A percentile compares a stretch with the other conserved stretches of the same genome.
Conservation (phyloP, 129 eudicot genomes). For the Flaveria brownii region DNA sequence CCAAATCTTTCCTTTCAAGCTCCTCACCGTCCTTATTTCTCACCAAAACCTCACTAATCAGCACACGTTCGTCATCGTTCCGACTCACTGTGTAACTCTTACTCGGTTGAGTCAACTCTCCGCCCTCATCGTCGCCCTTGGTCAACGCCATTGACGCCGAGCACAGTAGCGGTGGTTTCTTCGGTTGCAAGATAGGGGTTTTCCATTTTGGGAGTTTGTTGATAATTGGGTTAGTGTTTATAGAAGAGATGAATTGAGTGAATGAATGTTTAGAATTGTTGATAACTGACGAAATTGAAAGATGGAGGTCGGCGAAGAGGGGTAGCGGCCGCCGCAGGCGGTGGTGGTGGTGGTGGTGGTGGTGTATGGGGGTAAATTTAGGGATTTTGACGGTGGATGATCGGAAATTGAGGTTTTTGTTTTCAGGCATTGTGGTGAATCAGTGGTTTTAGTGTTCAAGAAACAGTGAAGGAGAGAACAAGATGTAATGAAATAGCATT, state of each 20-base stretch:
- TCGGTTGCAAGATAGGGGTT: conserved; percentile 24
- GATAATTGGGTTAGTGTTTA: conserved; percentile 17
- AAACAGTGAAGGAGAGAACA: too few species aligned
- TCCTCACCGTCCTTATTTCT: conserved; percentile 94
- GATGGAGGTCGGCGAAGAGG: conserved; percentile 41
- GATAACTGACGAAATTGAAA: conserved; percentile 34
- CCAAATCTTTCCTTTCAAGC: conserved; percentile 93
- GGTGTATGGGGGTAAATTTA: conserved; percentile 25
- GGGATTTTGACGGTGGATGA: conserved; percentile 64
- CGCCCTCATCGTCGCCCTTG: conserved; percentile 42
- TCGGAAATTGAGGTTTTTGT: conserved; percentile 51
- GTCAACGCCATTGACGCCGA: conserved; percentile 57
- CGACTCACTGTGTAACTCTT: conserved; percentile 38
- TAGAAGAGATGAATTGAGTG: conserved; percentile 41
- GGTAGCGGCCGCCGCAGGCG: conserved; percentile 16
- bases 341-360: conserved; percentile 19
- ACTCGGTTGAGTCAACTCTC: conserved; percentile 31
- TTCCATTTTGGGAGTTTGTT: conserved; percentile 29
- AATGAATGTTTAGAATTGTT: conserved; percentile 38
- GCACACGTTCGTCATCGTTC: conserved; percentile 76
- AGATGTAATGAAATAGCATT: too few species aligned
- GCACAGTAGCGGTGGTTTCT: conserved; percentile 38
- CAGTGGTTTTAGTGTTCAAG: neutral
- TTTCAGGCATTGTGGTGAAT: conserved; percentile 52
- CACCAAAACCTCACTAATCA: conserved; percentile 89